Evolutionary conservation across 495 filamentous ascomycete species (phyloP), one percentile per base, ranked within the genome.

Genomic region (Pseudevernia furfuracea): DNA sequence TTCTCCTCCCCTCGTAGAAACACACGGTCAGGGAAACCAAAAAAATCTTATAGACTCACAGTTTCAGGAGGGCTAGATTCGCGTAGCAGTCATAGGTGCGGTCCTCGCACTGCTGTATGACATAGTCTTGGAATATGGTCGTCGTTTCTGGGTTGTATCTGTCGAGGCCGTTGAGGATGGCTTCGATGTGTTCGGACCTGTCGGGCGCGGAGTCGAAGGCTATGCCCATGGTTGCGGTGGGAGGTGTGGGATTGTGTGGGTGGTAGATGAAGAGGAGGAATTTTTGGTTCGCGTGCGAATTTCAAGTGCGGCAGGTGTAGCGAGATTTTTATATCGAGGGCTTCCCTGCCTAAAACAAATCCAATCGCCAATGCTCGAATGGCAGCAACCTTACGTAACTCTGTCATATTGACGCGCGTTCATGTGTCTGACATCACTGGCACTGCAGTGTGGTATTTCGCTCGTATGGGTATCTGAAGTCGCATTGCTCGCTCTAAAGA

Each of bases 91-190:
- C 95, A 75, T 91, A 93, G 62, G 89, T 90, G 77, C 87, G 84
- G 75, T 89, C 86, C 77, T 97, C 95, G 81, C 95, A 99, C 80
- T 99, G 95, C 74, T 90, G 87, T 68, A 82, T 80, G 46, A 99
- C 88, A 74, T 99, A 97, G 73, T 93, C 90, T 80, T 97, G 92
- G 81, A 99, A 93, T 61, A 92, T 82, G 41, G 83, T 82, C 59
- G 94, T 96, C 30, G 93, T 96, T 77, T 99, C 94, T 49, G 95
- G 95, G 77, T 99, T 99, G 80, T 99, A 99, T 67, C 95, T 83
- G 79, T 99, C 94, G 66, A 99, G 89, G 63, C 95, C 91, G 79
- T 88, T 89, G 69, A 99, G 88, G 70, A 97, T 96, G 75, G 77
- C 82, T 74, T 89, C 89, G 76, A 99, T 95, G 74, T 92, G 83